phyloP scores from a whole-genome alignment of 2,329 filamentous ascomycete genomes.

The Lecanicillium sp. region DNA sequence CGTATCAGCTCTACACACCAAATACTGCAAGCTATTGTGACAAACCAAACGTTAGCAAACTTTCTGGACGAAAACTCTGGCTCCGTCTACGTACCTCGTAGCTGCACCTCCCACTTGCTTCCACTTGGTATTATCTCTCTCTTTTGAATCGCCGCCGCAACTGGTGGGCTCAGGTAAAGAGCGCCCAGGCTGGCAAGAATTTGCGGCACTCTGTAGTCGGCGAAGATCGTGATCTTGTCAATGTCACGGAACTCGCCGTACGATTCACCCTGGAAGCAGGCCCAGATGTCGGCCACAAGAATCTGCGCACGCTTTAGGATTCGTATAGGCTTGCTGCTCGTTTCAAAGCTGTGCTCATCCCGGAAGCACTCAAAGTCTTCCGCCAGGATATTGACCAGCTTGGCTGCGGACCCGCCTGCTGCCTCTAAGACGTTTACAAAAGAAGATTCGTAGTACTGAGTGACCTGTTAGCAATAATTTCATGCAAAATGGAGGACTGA shows the following conservation, averaged over 20 bases:
- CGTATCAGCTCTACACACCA: conserved; percentile 91
- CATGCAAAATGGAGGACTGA: background rate
- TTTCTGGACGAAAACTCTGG: too few species aligned
- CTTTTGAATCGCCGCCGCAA: conserved; percentile 62
- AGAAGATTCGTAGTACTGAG: conserved; percentile 66
- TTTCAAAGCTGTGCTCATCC: conserved; percentile 71
- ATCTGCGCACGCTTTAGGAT: conserved; percentile 95
- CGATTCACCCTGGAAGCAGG: conserved; percentile 75
- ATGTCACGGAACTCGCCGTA: conserved; percentile 85
- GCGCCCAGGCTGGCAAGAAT: conserved; percentile 80
- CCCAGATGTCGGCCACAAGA: conserved; percentile 92
- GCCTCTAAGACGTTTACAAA: conserved; percentile 66
- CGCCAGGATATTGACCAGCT: conserved; percentile 78
- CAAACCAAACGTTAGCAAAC: conserved; percentile 3
- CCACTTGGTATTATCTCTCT: conserved; percentile 62
- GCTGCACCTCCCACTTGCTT: conserved; percentile 73
- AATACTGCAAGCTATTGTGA: conserved; percentile 80
- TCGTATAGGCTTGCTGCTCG: conserved; percentile 60
- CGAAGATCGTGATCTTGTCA: conserved; percentile 96
- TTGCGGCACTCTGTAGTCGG: conserved; percentile 94
- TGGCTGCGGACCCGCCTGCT: conserved; percentile 72
- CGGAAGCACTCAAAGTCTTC: conserved; percentile 78
- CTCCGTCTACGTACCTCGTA: conserved; percentile 63
- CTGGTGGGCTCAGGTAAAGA: conserved; percentile 72
- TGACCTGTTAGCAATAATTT: background rate